A percentile compares a stretch with the other conserved stretches of the same genome.
These are phyloP conservation scores for Crepidotus variabilis DNA, from an alignment of 768 basidiomycete genomes.

Conservation along the genomic window DNA sequence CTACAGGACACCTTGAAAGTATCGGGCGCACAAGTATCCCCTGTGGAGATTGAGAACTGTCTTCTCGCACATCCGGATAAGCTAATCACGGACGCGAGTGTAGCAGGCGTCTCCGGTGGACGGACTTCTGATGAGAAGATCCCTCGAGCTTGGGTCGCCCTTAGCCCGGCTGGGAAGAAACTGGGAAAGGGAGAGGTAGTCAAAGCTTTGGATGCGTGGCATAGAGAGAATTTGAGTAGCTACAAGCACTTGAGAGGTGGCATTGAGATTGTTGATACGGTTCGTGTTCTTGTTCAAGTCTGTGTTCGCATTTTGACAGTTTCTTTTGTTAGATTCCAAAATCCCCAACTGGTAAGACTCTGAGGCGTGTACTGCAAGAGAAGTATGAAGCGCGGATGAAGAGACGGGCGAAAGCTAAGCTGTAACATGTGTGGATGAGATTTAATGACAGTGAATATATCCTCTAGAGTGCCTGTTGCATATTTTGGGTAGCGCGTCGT, in stretches of 20 bases:
- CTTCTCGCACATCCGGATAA: conserved; percentile 58
- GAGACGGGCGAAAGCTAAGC: conserved; percentile 27
- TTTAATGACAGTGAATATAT: too few relatives aligned
- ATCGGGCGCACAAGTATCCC: conserved; percentile 77
- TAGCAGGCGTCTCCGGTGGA: conserved; percentile 72
- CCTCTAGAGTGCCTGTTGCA: too few relatives aligned
- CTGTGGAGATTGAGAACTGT: conserved; percentile 70
- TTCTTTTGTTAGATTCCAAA: conserved; percentile 57
- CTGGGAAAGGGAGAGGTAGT: conserved; percentile 38
- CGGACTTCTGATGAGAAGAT: conserved; percentile 70
- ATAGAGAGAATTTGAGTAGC: conserved; percentile 58
- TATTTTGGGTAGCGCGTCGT: neutral
- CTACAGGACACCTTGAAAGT: conserved; percentile 74
- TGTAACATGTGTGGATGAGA: conserved; percentile 13
- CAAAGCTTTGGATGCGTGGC: conserved; percentile 56
- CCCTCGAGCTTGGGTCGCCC: conserved; percentile 76
- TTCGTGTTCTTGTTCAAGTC: conserved; percentile 24
- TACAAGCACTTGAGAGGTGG: conserved; percentile 80
- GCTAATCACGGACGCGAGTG: conserved; percentile 62
- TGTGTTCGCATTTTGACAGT: neutral
- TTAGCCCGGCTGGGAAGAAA: conserved; percentile 51
- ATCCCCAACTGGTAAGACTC: conserved; percentile 67
- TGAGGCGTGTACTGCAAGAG: conserved; percentile 60
- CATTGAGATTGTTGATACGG: conserved; percentile 60
- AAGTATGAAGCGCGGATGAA: conserved; percentile 40